These are phyloP conservation scores for Petasospora fabianii DNA, from an alignment of 1,139 yeast species.

Conservation along the genomic window DNA sequence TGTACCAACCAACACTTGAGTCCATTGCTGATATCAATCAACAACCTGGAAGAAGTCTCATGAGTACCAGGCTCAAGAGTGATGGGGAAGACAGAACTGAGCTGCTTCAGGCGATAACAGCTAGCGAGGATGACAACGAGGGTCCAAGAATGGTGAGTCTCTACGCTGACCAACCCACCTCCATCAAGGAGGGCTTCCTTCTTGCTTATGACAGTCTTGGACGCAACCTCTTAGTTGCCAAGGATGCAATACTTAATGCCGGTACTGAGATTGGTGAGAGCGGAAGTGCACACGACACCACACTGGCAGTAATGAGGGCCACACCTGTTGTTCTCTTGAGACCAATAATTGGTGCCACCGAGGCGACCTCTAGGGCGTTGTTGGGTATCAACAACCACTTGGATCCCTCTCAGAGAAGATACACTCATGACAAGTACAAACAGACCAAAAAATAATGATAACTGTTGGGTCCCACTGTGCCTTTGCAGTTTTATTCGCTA, in stretches of 20 bases:
- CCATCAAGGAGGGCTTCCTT: conserved; percentile 65
- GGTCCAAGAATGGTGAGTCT: conserved; percentile 59
- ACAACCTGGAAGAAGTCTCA: conserved; percentile 2
- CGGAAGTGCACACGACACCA: conserved; percentile 55
- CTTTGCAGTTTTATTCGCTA: conserved; percentile 1
- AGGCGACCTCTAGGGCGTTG: conserved; percentile 76
- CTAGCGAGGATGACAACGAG: conserved; percentile 28
- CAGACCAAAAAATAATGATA: conserved; percentile 11
- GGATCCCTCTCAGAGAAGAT: conserved; percentile 55
- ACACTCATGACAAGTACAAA: conserved; percentile 52
- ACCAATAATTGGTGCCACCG: conserved; percentile 92
- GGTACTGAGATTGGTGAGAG: conserved; percentile 57
- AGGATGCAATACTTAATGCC: conserved; percentile 57
- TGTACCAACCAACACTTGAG: conserved; percentile 25
- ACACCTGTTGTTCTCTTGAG: conserved; percentile 79
- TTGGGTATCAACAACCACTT: conserved; percentile 82
- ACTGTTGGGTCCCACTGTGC: background rate
- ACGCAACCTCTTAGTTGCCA: conserved; percentile 63
- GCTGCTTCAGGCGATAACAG: conserved; percentile 5
- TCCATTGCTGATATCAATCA: conserved; percentile 22
- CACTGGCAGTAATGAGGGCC: conserved; percentile 61
- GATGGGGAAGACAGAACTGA: conserved; percentile 1
- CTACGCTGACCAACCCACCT: conserved; percentile 81
- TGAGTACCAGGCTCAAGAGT: conserved; percentile 1
- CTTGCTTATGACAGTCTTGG: conserved; percentile 74